Conservation (phyloP, 306 rosid genomes). For the Cucurbita ficifolia region DNA sequence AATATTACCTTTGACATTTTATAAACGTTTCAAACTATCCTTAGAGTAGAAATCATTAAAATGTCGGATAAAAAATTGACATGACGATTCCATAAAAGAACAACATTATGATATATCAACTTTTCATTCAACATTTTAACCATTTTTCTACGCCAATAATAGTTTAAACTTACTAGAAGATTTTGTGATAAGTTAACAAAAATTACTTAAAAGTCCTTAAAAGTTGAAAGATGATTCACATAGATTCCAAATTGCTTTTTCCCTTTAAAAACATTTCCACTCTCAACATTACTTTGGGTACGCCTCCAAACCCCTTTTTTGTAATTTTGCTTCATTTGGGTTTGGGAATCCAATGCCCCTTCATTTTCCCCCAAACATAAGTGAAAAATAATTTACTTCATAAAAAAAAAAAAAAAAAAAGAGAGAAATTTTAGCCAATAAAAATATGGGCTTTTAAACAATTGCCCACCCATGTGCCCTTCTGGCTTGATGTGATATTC, state of each 20-base stretch:
- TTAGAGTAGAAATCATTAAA: no score
- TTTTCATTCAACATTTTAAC: no score
- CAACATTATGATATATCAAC: no score
- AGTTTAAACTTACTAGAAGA: no score
- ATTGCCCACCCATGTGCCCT: constrained; percentile 36
- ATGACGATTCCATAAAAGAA: no score
- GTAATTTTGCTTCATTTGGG: neutral
- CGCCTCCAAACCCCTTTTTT: neutral
- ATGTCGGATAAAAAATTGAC: no score
- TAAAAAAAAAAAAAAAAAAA: neutral
- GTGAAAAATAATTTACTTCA: neutral
- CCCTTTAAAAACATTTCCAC: neutral
- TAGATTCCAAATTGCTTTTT: neutral
- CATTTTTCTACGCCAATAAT: no score
- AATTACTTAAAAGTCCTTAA: neutral
- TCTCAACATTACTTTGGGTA: neutral
- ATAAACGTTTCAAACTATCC: no score
- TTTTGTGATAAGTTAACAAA: no score
- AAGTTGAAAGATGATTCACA: neutral
- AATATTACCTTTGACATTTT: no score
- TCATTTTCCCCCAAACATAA: neutral
- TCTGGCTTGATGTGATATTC: constrained; percentile 9
- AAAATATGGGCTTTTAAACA: neutral
- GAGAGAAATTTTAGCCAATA: neutral
- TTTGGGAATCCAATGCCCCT: neutral